Evolutionary conservation across 2,329 filamentous ascomycete species (phyloP).

Genomic region (Botrytis deweyae): DNA sequence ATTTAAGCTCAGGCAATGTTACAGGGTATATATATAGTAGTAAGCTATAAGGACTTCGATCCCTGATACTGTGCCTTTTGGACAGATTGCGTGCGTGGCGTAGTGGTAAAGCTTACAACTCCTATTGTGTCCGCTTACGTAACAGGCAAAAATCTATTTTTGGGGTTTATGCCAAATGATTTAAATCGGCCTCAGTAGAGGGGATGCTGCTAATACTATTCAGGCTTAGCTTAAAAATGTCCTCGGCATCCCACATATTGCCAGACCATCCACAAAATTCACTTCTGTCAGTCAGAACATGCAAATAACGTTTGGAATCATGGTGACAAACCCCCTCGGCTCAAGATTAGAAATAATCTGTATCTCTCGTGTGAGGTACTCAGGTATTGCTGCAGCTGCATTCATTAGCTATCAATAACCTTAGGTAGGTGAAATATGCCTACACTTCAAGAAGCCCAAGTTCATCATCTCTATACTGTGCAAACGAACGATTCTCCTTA

Average conservation of each 20-base stretch:
- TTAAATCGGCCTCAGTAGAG: too few species aligned
- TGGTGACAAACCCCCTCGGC: neutral
- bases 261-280: neutral
- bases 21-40: too few species aligned
- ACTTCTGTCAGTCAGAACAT: neutral
- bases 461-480: neutral
- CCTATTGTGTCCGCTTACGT: too few species aligned
- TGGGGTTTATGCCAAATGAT: too few species aligned
- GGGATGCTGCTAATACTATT: neutral
- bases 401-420: neutral
- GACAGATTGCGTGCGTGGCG: too few species aligned
- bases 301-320: neutral
- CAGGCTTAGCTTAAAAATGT: neutral
- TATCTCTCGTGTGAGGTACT: neutral
- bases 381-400: neutral
- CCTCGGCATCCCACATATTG: constrained; percentile 13
- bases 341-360: neutral
- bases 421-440: constrained; percentile 5
- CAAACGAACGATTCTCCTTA: neutral
- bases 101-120: too few species aligned
- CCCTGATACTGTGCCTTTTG: too few species aligned
- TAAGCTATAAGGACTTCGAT: too few species aligned
- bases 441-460: neutral
- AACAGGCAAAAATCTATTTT: too few species aligned
- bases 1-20: too few species aligned